Percentiles rank a stretch among this genome's conserved stretches.
These are phyloP conservation scores for Phylloporus arenicola DNA, from an alignment of 768 basidiomycete genomes.

Conservation along the genomic window DNA sequence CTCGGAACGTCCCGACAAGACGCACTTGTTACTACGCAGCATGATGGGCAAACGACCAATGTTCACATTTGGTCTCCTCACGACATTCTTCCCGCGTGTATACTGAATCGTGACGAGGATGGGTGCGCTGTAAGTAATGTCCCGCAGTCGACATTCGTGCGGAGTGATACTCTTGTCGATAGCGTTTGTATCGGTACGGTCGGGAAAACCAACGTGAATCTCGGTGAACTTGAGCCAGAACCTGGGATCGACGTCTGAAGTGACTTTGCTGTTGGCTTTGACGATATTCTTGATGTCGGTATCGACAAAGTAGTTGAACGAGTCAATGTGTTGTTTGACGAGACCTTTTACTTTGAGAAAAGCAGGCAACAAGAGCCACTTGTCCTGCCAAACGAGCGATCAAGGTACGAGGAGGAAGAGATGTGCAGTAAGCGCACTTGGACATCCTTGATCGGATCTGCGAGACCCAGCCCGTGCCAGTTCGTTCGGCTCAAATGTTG, in stretches of 20 bases:
- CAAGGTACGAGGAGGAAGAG: neutral
- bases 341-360: slow-evolving; percentile 97
- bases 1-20: slow-evolving; percentile 71
- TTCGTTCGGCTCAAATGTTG: slow-evolving; percentile 48
- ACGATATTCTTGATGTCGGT: slow-evolving; percentile 97
- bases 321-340: slow-evolving; percentile 98
- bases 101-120: slow-evolving; percentile 94
- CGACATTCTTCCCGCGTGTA: slow-evolving; percentile 84
- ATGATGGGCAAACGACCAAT: slow-evolving; percentile 95
- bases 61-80: slow-evolving; percentile 74
- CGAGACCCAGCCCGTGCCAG: slow-evolving; percentile 76
- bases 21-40: slow-evolving; percentile 93
- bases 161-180: slow-evolving; percentile 85
- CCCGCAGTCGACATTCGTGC: slow-evolving; percentile 94
- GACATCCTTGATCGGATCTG: slow-evolving; percentile 85
- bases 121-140: slow-evolving; percentile 90
- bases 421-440: slow-evolving; percentile 53
- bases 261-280: slow-evolving; percentile 87
- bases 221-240: slow-evolving; percentile 97
- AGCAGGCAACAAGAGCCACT: slow-evolving; percentile 96
- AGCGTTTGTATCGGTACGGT: slow-evolving; percentile 77
- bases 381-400: slow-evolving; percentile 56
- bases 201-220: slow-evolving; percentile 88
- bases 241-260: slow-evolving; percentile 92
- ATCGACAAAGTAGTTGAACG: slow-evolving; percentile 98